A percentile compares a stretch with the other conserved stretches of the same genome.
These are phyloP conservation scores for Benincasa hispida DNA, from an alignment of 306 rosid genomes.

Conservation along the genomic window DNA sequence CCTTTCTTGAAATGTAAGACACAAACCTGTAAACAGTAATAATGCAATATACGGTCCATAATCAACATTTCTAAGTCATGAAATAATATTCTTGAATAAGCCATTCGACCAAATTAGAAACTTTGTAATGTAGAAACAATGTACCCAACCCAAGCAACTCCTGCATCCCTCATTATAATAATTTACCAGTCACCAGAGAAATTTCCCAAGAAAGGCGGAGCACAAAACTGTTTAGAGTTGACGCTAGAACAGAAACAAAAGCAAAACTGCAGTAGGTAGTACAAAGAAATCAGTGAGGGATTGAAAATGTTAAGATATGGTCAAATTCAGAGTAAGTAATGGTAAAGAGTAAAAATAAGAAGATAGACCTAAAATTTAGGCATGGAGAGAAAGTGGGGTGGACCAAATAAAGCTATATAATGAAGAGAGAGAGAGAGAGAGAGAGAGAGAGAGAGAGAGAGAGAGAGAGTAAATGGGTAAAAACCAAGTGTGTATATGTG, in stretches of 20 bases:
- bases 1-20: background rate
- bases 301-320: background rate
- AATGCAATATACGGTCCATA: background rate
- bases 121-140: background rate
- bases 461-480: background rate
- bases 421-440: background rate
- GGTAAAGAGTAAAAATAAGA: background rate
- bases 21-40: background rate
- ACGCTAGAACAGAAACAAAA: background rate
- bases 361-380: background rate
- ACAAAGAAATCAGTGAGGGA: background rate
- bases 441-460: background rate
- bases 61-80: background rate
- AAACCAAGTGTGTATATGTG: background rate
- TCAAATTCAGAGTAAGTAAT: background rate
- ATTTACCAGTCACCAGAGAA: background rate
- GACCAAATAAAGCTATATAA: background rate
- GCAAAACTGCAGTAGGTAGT: background rate
- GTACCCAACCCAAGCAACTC: background rate
- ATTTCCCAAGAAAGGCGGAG: background rate
- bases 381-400: background rate
- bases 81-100: background rate
- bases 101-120: background rate
- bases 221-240: background rate
- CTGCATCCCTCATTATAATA: background rate